Evolutionary conservation across 2,329 filamentous ascomycete species (phyloP).

Genomic region (Colletotrichum falcatum): DNA sequence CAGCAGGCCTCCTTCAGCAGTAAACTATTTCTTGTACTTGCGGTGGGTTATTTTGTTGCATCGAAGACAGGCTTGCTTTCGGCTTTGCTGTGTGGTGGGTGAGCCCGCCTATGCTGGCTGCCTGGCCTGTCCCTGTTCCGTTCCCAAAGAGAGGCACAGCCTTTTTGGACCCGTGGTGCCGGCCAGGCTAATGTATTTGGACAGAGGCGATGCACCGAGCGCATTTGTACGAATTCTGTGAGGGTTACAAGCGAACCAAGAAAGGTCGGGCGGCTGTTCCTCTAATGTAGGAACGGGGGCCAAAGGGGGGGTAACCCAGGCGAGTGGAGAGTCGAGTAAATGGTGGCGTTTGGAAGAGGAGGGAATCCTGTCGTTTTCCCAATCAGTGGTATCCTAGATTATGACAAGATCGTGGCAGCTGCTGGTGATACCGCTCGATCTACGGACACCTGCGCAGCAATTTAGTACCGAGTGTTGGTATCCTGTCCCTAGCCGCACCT

Average conservation of each 20-base stretch:
- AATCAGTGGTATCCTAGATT: conserved; percentile 32
- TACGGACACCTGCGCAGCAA: too few relatives aligned
- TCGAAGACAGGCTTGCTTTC: not conserved
- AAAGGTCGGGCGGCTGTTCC: conserved; percentile 26
- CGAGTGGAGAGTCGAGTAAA: conserved; percentile 27
- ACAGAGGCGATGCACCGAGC: not conserved
- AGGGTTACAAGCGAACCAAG: not conserved
- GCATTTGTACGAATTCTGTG: conserved; percentile 4
- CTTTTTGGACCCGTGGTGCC: conserved; percentile 32
- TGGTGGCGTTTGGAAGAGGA: conserved; percentile 4
- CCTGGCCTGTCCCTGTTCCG: conserved; percentile 18
- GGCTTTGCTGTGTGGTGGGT: conserved; percentile 20
- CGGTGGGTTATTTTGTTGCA: not conserved
- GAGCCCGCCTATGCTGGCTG: conserved; percentile 15
- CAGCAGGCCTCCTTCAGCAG: not conserved
- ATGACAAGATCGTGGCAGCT: conserved; percentile 27
- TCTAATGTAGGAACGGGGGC: conserved; percentile 39
- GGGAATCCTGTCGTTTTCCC: conserved; percentile 34
- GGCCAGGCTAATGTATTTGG: conserved; percentile 30
- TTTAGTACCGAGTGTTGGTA: too few relatives aligned
- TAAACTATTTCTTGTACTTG: conserved; percentile 14
- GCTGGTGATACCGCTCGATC: too few relatives aligned
- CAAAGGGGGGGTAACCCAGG: conserved; percentile 16
- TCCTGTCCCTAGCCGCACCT: not conserved
- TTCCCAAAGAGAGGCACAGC: too few relatives aligned